A percentile compares a stretch with the other conserved stretches of the same genome.
Conservation (phyloP, 2,329 filamentous ascomycete species). For the Coniochaeta sp. region DNA sequence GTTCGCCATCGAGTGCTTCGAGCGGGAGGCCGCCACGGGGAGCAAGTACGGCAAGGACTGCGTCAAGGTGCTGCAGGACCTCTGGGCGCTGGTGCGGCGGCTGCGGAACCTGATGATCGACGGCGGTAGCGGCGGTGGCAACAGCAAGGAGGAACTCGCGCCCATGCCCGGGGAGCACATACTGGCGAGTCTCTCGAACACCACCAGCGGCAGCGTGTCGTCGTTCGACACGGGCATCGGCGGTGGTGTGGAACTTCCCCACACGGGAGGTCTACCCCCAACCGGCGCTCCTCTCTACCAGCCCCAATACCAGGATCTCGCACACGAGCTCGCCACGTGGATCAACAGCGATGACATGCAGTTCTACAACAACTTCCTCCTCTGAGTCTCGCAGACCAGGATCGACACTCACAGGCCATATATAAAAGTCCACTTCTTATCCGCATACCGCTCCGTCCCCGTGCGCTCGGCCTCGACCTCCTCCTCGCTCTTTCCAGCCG, state of each 20-base stretch:
- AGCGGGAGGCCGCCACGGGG: slow-evolving; percentile 27
- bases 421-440: slow-evolving; percentile 20
- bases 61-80: slow-evolving; percentile 28
- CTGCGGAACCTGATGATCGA: slow-evolving; percentile 15
- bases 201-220: background rate
- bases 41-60: slow-evolving; percentile 31
- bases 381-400: background rate
- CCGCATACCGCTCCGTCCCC: slow-evolving; percentile 15
- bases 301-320: background rate
- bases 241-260: background rate
- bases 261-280: background rate
- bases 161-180: background rate
- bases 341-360: background rate
- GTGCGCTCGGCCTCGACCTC: slow-evolving; percentile 14
- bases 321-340: background rate
- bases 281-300: background rate
- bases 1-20: slow-evolving; percentile 34
- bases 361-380: background rate
- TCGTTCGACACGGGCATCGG: background rate
- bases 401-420: slow-evolving; percentile 16
- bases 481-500: slow-evolving; percentile 13
- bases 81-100: slow-evolving; percentile 26
- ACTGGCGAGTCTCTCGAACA: background rate
- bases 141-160: background rate
- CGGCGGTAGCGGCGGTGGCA: background rate